These are phyloP conservation scores for Neopestalotiopsis rosae DNA, from an alignment of 2,329 filamentous ascomycete species.

Conservation along the genomic window DNA sequence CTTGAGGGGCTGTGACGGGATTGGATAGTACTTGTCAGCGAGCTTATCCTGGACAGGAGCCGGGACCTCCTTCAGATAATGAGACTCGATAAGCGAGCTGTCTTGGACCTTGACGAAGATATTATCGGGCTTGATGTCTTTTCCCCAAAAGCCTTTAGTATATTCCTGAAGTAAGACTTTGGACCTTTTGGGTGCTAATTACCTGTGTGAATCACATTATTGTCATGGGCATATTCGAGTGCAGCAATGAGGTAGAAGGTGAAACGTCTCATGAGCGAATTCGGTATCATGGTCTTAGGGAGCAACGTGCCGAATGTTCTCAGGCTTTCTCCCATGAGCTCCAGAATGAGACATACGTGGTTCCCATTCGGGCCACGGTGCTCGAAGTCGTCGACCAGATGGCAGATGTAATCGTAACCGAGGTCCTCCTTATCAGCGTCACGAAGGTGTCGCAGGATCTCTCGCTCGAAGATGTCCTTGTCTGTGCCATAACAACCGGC, in stretches of 20 bases:
- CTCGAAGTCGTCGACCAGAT: constrained; percentile 31
- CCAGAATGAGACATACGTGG: constrained; percentile 32
- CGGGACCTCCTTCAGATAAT: constrained; percentile 19
- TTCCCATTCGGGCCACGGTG: constrained; percentile 28
- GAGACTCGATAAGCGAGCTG: constrained; percentile 25
- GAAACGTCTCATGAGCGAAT: constrained; percentile 26
- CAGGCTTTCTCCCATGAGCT: constrained; percentile 31
- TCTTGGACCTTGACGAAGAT: constrained; percentile 29
- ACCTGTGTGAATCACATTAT: constrained; percentile 30
- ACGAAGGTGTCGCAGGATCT: constrained; percentile 25
- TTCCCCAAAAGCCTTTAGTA: neutral
- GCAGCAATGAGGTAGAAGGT: constrained; percentile 29
- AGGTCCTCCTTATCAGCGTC: constrained; percentile 5
- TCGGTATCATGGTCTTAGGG: constrained; percentile 25
- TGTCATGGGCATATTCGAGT: constrained; percentile 31
- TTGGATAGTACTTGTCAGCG: constrained; percentile 2
- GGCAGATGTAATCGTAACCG: constrained; percentile 27
- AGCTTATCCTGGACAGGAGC: constrained; percentile 15
- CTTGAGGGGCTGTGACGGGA: neutral
- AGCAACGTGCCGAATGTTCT: constrained; percentile 22
- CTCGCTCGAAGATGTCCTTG: constrained; percentile 25
- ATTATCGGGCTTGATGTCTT: constrained; percentile 31
- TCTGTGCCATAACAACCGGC: constrained; percentile 22
- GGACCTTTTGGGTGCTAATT: neutral
- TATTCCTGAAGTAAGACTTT: neutral